These are phyloP conservation scores for Ophiognomonia clavigignenti-juglandacearum DNA, from an alignment of 2,329 filamentous ascomycete species.

Conservation along the genomic window DNA sequence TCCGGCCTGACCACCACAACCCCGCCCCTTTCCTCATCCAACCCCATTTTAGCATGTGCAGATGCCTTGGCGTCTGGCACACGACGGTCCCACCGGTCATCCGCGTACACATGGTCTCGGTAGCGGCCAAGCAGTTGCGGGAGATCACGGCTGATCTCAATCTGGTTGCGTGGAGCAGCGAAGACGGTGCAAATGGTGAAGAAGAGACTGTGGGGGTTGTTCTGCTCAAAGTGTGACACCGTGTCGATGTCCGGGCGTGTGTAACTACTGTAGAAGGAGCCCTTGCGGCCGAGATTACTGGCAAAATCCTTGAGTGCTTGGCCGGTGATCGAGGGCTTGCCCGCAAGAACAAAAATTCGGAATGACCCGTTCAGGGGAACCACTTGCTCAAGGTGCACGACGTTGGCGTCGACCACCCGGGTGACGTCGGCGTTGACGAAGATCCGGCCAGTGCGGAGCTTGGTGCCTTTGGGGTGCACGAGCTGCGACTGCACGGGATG, in stretches of 20 bases:
- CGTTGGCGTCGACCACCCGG: slow-evolving; percentile 81
- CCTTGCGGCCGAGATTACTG: slow-evolving; percentile 55
- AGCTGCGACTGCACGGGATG: slow-evolving; percentile 68
- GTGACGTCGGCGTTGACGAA: slow-evolving; percentile 79
- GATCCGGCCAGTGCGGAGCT: slow-evolving; percentile 68
- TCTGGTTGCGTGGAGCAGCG: slow-evolving; percentile 58
- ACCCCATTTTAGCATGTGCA: slow-evolving; percentile 82
- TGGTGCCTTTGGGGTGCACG: slow-evolving; percentile 62
- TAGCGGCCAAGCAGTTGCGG: slow-evolving; percentile 71
- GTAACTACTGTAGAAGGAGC: slow-evolving; percentile 69
- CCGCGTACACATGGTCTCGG: slow-evolving; percentile 77
- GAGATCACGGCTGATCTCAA: slow-evolving; percentile 69
- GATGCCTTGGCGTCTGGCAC: slow-evolving; percentile 66
- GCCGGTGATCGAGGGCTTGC: slow-evolving; percentile 54
- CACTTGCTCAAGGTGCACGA: slow-evolving; percentile 86
- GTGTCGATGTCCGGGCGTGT: slow-evolving; percentile 53
- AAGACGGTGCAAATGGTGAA: slow-evolving; percentile 77
- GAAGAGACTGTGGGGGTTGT: slow-evolving; percentile 81
- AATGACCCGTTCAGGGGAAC: slow-evolving; percentile 85
- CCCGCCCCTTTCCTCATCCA: slow-evolving; percentile 68
- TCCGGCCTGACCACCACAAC: slow-evolving; percentile 83
- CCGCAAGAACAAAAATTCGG: slow-evolving; percentile 82
- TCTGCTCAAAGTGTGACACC: slow-evolving; percentile 71
- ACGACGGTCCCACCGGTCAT: slow-evolving; percentile 70
- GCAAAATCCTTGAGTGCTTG: slow-evolving; percentile 68